Conservation (phyloP, 2,329 filamentous ascomycete genomes). For the Purpureocillium lavendulum region DNA sequence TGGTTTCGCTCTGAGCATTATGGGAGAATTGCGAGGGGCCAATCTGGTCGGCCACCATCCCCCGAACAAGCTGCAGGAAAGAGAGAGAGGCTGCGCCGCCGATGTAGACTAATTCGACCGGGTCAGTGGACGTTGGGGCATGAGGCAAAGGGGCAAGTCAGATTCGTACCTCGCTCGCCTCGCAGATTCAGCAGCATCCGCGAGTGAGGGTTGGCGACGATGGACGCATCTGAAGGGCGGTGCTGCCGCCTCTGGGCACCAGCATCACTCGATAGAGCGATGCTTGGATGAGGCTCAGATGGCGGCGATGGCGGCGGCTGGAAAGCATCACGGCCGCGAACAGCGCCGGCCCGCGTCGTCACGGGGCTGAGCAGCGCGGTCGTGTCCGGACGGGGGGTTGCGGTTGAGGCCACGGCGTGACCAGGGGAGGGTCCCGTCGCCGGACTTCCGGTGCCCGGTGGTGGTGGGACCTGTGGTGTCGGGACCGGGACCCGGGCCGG, state of each 20-base stretch:
- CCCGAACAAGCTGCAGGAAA: constrained; percentile 44
- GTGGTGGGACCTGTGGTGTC: too few species aligned
- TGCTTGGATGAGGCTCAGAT: constrained; percentile 18
- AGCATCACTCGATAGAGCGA: constrained; percentile 6
- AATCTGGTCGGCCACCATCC: constrained; percentile 38
- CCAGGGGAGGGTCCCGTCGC: too few species aligned
- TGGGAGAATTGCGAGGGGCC: constrained; percentile 47
- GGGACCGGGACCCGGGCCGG: too few species aligned
- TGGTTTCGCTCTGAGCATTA: constrained; percentile 38
- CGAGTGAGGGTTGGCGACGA: constrained; percentile 13
- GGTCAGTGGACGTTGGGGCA: constrained; percentile 1
- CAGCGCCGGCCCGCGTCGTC: too few species aligned
- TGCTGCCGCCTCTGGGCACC: background rate
- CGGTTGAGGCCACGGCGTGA: too few species aligned
- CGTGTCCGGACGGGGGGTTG: too few species aligned
- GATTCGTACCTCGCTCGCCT: constrained; percentile 37
- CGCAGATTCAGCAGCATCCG: constrained; percentile 43
- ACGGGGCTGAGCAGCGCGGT: too few species aligned
- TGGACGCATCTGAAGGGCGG: constrained; percentile 3
- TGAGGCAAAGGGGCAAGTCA: background rate
- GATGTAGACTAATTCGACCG: constrained; percentile 30
- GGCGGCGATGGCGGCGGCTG: constrained; percentile 16
- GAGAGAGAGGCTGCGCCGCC: constrained; percentile 45
- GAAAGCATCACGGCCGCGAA: constrained; percentile 9
- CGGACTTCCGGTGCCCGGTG: too few species aligned